These are phyloP conservation scores for Mycocentrospora acerina DNA, from an alignment of 2,329 filamentous ascomycete genomes.

Conservation along the genomic window DNA sequence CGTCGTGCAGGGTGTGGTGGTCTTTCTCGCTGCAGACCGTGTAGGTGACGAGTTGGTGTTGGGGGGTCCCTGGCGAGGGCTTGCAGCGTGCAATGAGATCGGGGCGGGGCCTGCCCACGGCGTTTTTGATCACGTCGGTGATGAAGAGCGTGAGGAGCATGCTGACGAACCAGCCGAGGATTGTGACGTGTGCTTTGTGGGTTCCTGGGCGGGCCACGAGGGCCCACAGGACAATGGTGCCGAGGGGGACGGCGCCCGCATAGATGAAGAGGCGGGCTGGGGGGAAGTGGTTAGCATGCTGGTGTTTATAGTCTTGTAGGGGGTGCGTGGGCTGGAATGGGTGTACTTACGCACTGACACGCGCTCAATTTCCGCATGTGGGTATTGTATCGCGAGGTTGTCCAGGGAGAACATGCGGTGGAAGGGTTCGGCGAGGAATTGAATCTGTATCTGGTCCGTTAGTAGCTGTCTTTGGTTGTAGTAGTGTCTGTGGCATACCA, in stretches of 20 bases:
- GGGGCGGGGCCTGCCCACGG: conserved; percentile 78
- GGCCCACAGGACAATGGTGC: conserved; percentile 67
- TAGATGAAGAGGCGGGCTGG: conserved; percentile 76
- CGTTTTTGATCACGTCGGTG: conserved; percentile 86
- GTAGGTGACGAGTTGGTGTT: conserved; percentile 59
- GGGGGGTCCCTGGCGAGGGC: conserved; percentile 61
- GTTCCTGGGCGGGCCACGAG: conserved; percentile 60
- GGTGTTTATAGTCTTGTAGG: neutral
- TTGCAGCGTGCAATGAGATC: conserved; percentile 88
- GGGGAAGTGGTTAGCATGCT: conserved; percentile 7
- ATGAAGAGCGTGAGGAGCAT: conserved; percentile 77
- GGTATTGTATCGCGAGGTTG: conserved; percentile 81
- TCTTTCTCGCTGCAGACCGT: conserved; percentile 72
- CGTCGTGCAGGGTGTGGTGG: conserved; percentile 73
- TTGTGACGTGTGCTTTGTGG: conserved; percentile 82
- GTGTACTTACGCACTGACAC: conserved; percentile 71
- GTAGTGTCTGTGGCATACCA: conserved; percentile 52
- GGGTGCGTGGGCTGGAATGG: neutral
- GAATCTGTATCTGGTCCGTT: conserved; percentile 52
- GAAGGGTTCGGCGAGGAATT: conserved; percentile 76
- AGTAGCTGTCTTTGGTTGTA: conserved; percentile 4
- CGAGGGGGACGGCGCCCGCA: conserved; percentile 70
- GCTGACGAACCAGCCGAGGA: conserved; percentile 74
- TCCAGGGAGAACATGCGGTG: conserved; percentile 92
- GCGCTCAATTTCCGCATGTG: conserved; percentile 79